Evolutionary conservation across 164 flowering plant species (phyloP), one percentile per base, ranked within the genome.

Genomic region (Berberis vulgaris): DNA sequence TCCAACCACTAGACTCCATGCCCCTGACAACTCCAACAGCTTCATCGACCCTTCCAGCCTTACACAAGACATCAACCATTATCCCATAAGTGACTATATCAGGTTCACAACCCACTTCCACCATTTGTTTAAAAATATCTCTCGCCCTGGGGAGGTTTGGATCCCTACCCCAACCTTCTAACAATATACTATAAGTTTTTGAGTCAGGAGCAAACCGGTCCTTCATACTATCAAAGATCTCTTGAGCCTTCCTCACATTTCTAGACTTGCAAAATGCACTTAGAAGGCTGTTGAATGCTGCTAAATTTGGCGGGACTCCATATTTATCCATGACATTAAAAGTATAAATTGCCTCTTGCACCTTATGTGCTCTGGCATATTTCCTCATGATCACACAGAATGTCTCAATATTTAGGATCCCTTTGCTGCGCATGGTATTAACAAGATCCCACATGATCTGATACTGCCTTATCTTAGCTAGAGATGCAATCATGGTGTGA

Each of bases 1-100:
- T 74, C 67, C 86, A 85, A 49, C 69, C 78, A 2, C 46, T 63
- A 40, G 67, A 52, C 58, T 81, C 80, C 98, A 93, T 90, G 39
- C 80, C 82, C 61, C 69, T 78, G 10, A 88, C 81, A 69, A 87
- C 73, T 40, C 62, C 80, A 64, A 87, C 44, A 3, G 94, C 94
- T 69, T 83, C 90, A 68, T 84, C 87, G 41, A 77, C 67, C 71
- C 96, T 77, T 44, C 97, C 91, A 2, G 90, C 84, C 73, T 90
- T 93, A 73, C 98, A 93, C n/a, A 88, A 86, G 62, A 84, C 63
- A 47, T 93, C 95, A 67, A 90, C 89, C 98, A 93, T 86, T 62
- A 87, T 90, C 9, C 92, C 84, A 69, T 87, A 93, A 0, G 98
- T 93, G 69, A 90, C 94, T 42, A 88, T 83, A 70, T 93, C 98